Base-by-base conservation (phyloP, 768 basidiomycete species). In the Kwoniella botswanensis region DNA sequence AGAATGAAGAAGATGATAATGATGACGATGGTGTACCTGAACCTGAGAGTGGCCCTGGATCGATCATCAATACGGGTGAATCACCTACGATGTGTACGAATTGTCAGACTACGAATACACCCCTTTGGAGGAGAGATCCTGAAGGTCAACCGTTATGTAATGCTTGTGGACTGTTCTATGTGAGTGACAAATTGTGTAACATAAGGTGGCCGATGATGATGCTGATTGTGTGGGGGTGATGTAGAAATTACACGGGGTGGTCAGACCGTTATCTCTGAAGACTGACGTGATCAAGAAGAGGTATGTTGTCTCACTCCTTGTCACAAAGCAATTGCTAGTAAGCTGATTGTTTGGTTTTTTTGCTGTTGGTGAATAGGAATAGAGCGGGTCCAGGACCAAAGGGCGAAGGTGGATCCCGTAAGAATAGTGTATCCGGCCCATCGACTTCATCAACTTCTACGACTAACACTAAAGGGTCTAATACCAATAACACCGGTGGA, bases 281-380 rank as follows among this genome's bases (percentile, higher is more conserved):
- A 98, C 95, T 54, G 93, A 98, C 82, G 91, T 95, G 57, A 97
- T 96, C 85, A 97, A 98, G 90, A 98, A 97, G 86, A 73, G 82
- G 79, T 83, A 35, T 70, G 82, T 62, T 41, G 46, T 26, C 35
- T 35, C 24, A 41, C 22, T 53, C 65, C 55, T 7, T 7, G 35
- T 52, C 17, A n/a, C 2, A n/a, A 46, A 15, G 15, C 46, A 7
- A 35, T 35, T 35, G 35, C 35, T 35, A 5, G 6, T 55, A 21
- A n/a, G 15, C 41, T 5, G 43, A 41, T 35, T 35, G 35, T 35
- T 35, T 26, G 15, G 7, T 11, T 63, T 35, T 15, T 10, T 26
- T 18, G 12, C 42, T 52, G 17, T 63, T 63, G 50, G 54, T n/a
- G 24, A 55, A n/a, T 41, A 64, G 63, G 52, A 70, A 70, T 22